These are phyloP conservation scores for Pleurotus djamor DNA, from an alignment of 768 basidiomycete species.

Conservation along the genomic window DNA sequence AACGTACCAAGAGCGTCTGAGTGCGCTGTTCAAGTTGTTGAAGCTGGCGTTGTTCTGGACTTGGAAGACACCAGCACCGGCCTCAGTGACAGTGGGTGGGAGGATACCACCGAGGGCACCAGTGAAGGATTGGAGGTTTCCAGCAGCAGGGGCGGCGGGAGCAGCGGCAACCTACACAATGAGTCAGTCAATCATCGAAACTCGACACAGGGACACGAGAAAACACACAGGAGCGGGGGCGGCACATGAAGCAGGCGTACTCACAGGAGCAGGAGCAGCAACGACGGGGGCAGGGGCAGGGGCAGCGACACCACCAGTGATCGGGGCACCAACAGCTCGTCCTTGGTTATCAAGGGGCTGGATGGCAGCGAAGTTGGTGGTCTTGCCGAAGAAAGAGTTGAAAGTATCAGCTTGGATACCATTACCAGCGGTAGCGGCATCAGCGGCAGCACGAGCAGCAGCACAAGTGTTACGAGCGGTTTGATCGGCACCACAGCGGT, in stretches of 20 bases:
- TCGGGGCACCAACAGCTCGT: conserved; percentile 25
- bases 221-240: background rate
- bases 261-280: background rate
- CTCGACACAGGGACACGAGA: too few relatives aligned
- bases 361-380: conserved; percentile 36
- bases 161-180: background rate
- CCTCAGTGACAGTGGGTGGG: conserved; percentile 41
- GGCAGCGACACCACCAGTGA: conserved; percentile 18
- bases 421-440: conserved; percentile 31
- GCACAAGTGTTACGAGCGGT: conserved; percentile 49
- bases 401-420: conserved; percentile 60
- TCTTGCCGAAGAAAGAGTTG: conserved; percentile 39
- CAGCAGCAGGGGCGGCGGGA: conserved; percentile 10
- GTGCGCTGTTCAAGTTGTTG: conserved; percentile 41
- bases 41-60: conserved; percentile 46
- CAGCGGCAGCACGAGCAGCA: conserved; percentile 36
- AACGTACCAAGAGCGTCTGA: conserved; percentile 45
- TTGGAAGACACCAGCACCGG: conserved; percentile 42
- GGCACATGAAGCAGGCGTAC: background rate
- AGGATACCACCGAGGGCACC: conserved; percentile 42
- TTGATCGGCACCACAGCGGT: conserved; percentile 51
- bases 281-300: conserved; percentile 7
- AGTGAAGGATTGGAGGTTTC: conserved; percentile 49
- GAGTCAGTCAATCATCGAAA: background rate
- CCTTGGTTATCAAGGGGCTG: conserved; percentile 41